Base-by-base conservation (phyloP, 2,329 filamentous ascomycete genomes). In the Venturia asperata region DNA sequence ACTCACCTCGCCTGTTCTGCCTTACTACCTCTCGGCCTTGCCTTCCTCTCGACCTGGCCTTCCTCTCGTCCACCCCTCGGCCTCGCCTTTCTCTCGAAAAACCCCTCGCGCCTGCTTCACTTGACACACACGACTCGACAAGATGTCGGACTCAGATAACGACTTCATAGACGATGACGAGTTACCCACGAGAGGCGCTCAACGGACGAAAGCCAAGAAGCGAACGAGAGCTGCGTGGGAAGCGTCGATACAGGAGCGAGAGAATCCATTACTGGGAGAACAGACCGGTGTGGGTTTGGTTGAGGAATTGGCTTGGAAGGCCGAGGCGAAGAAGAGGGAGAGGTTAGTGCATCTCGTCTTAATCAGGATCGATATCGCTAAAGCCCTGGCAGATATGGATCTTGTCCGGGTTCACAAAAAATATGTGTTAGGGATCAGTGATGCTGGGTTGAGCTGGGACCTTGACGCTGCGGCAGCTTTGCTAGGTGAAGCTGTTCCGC, bases 301-400 rank as follows among this genome's bases (percentile, higher is more conserved):
- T 66, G 85, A 83, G 52, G 82, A 84, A 15, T 83, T 96, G 49
- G 87, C 90, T 68, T 87, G 88, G 27, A 77, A 89, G 39, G 82
- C 92, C 61, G 91, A 96, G 75, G 90, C 91, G 27, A 87, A 90
- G 74, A 95, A 95, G 80, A 86, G 92, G 67, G 87, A 87, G 73
- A 81, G 85, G 84, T 86, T 74, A 72, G 75, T 65, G 7, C 21
- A 27, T 15, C 19, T 6, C 13, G 6, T 39, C 24, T 5, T 11
- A 3, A 1, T 27, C 37, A 61, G 41, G 56, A 43, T 61, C 41
- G 56, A 39, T 43, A 43, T 43, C 56, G 56, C 37, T 43, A 61
- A 61, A 39, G 27, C 37, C 30, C 56, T 21, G 37, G 56, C 41
- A 41, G 47, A 52, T 52, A 52, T 52, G 47, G 47, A 52, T 52